phyloP scores from a whole-genome alignment of 148 eudicot genomes.

The Silene latifolia region DNA sequence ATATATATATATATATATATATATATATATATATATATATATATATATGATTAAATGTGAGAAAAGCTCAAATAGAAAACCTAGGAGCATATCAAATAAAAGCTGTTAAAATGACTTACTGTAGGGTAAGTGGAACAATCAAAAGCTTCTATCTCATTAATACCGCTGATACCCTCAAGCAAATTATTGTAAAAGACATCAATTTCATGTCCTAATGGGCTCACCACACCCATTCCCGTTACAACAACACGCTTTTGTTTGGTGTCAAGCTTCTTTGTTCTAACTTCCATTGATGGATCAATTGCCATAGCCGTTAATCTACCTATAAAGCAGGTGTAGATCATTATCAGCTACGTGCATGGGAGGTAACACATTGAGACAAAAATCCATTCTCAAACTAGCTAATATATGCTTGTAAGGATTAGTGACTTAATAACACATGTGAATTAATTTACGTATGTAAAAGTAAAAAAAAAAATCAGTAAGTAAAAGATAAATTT shows the following conservation, averaged over 20 bases:
- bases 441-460: neutral
- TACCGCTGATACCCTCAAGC: conserved; percentile 94
- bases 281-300: conserved; percentile 58
- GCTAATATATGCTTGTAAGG: neutral
- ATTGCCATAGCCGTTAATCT: conserved; percentile 60
- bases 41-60: neutral
- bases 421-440: neutral
- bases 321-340: conserved; percentile 38
- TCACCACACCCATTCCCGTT: conserved; percentile 92
- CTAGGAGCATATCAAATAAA: neutral
- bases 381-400: neutral
- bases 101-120: conserved; percentile 35
- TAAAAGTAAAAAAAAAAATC: no score
- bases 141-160: conserved; percentile 77
- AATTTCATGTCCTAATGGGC: conserved; percentile 72
- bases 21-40: no score
- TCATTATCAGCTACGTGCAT: neutral
- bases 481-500: neutral
- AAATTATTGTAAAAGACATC: conserved; percentile 77
- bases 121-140: conserved; percentile 77
- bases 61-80: neutral
- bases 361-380: neutral
- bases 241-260: conserved; percentile 81
- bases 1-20: no score
- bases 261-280: conserved; percentile 44